A percentile compares a stretch with the other conserved stretches of the same genome.
Evolutionary conservation across 1,284 basidiomycete species (phyloP).

Genomic region (Heterobasidion annosum): DNA sequence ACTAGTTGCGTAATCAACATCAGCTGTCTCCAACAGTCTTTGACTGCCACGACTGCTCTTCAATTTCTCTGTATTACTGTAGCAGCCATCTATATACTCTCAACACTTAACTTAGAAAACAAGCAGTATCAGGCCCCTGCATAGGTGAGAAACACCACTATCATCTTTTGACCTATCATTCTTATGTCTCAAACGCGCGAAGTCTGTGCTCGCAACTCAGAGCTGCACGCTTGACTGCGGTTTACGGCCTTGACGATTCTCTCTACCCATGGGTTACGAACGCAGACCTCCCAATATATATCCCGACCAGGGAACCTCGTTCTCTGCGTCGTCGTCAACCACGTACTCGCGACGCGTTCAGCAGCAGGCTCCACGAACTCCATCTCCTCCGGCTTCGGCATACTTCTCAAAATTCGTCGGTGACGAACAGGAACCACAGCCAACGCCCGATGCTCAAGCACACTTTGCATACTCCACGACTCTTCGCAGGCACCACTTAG

Average conservation of each 20-base stretch:
- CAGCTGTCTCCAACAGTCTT: too few relatives aligned
- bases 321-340: neutral
- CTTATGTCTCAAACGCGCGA: neutral
- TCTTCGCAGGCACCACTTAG: conserved; percentile 54
- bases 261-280: conserved; percentile 1
- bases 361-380: conserved; percentile 21
- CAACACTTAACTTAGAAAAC: too few relatives aligned
- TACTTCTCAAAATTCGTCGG: conserved; percentile 57
- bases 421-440: conserved; percentile 40
- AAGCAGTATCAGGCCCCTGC: too few relatives aligned
- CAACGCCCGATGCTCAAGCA: conserved; percentile 49
- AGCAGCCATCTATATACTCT: too few relatives aligned
- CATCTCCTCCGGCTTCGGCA: conserved; percentile 68
- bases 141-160: too few relatives aligned
- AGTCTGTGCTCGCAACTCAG: neutral
- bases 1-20: too few relatives aligned
- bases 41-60: too few relatives aligned
- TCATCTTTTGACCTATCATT: too few relatives aligned
- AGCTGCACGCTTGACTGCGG: neutral
- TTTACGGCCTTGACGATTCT: neutral
- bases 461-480: conserved; percentile 84
- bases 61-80: too few relatives aligned
- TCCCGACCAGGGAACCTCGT: neutral
- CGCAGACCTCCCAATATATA: conserved; percentile 1
- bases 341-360: conserved; percentile 5